A percentile compares a stretch with the other conserved stretches of the same genome.
These are phyloP conservation scores for Bombardia bombarda DNA, from an alignment of 495 filamentous ascomycete species.

Conservation along the genomic window DNA sequence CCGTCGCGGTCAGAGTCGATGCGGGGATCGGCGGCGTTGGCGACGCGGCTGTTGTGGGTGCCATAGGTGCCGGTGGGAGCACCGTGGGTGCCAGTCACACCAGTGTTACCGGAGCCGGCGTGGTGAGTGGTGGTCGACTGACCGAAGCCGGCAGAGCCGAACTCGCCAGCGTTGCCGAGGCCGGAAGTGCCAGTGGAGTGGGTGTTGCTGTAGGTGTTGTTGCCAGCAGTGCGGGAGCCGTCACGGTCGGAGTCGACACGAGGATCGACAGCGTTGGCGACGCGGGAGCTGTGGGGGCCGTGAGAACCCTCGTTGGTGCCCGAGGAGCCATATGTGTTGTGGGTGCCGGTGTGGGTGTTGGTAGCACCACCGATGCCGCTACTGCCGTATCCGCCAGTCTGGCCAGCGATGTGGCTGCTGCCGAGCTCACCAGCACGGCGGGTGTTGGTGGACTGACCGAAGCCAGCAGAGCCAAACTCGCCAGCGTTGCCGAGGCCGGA, in stretches of 20 bases:
- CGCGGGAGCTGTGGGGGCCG: slow-evolving; percentile 10
- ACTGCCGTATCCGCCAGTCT: slow-evolving; percentile 5
- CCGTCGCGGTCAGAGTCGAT: slow-evolving; percentile 40
- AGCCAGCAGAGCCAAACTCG: slow-evolving; percentile 7
- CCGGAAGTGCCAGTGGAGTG: slow-evolving; percentile 9
- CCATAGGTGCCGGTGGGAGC: slow-evolving; percentile 24
- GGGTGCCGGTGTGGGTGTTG: slow-evolving; percentile 5
- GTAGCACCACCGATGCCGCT: slow-evolving; percentile 8
- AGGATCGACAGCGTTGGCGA: slow-evolving; percentile 29
- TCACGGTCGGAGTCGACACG: slow-evolving; percentile 39
- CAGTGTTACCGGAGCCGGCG: slow-evolving; percentile 25
- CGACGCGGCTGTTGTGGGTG: slow-evolving; percentile 43
- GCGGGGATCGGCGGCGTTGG: slow-evolving; percentile 47
- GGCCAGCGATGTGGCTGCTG: slow-evolving; percentile 7
- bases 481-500: no score
- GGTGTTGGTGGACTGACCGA: slow-evolving; percentile 3
- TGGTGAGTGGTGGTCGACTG: slow-evolving; percentile 7
- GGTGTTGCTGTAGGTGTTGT: slow-evolving; percentile 10
- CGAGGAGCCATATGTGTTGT: slow-evolving; percentile 7
- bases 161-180: no score
- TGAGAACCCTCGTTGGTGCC: slow-evolving; percentile 9
- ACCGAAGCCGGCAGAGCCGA: slow-evolving; percentile 5
- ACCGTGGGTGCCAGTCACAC: slow-evolving; percentile 20
- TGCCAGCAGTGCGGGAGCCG: slow-evolving; percentile 18
- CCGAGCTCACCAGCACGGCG: slow-evolving; percentile 19